Percentiles rank a stretch among this genome's conserved stretches.
Evolutionary conservation across 176 grass and related monocot genomes (phyloP).

Genomic region (Eleusine indica): DNA sequence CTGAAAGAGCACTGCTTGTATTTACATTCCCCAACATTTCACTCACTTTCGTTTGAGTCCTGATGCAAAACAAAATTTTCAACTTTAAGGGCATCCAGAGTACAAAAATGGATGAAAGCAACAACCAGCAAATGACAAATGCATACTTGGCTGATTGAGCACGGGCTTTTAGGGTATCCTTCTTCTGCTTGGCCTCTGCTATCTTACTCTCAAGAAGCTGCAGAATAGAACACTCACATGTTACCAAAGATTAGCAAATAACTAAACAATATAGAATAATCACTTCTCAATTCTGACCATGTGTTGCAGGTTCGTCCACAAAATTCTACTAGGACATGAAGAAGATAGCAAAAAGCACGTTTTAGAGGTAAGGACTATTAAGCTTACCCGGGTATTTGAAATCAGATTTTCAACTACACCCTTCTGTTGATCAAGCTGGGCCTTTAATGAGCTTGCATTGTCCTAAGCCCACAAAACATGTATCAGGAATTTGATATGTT

Average conservation of each 20-base stretch:
- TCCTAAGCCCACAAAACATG: slow-evolving; percentile 61
- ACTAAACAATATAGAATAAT: background rate
- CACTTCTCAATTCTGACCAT: background rate
- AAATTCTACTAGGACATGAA: slow-evolving; percentile 6
- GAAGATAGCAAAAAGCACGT: background rate
- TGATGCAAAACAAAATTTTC: slow-evolving; percentile 36
- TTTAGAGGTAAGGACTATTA: slow-evolving; percentile 28
- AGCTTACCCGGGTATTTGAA: slow-evolving; percentile 83
- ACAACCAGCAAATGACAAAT: slow-evolving; percentile 24
- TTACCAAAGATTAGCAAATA: slow-evolving; percentile 1
- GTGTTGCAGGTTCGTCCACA: background rate
- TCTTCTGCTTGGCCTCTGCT: slow-evolving; percentile 94
- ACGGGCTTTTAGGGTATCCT: slow-evolving; percentile 97
- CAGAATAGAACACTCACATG: slow-evolving; percentile 37
- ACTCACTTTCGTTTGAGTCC: slow-evolving; percentile 97
- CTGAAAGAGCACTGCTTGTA: slow-evolving; percentile 93
- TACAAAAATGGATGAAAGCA: slow-evolving; percentile 1
- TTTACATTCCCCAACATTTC: slow-evolving; percentile 99
- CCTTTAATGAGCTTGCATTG: slow-evolving; percentile 83
- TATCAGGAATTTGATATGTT: slow-evolving; percentile 37
- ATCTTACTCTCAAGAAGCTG: slow-evolving; percentile 99
- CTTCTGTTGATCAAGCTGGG: slow-evolving; percentile 97
- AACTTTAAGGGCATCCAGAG: slow-evolving; percentile 9
- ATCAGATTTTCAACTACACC: slow-evolving; percentile 88
- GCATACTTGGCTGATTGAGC: slow-evolving; percentile 97